Conservation (phyloP, 1,284 basidiomycete species). For the Rhodotorula sp. region DNA sequence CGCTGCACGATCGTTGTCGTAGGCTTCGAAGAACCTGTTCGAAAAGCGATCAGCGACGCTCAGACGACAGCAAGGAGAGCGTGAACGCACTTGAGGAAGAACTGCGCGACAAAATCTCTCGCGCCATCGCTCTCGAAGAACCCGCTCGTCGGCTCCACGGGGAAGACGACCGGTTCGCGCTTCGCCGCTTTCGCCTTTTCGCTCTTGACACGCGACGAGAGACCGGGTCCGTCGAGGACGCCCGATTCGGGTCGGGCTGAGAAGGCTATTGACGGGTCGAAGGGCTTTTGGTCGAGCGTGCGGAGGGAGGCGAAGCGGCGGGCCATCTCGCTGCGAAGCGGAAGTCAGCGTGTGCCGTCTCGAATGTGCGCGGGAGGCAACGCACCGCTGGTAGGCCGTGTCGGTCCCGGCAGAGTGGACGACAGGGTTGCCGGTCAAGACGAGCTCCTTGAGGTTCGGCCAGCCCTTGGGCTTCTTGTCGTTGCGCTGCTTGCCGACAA, state of each 20-base stretch:
- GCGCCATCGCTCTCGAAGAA: slow-evolving; percentile 65
- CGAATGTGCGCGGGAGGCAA: slow-evolving; percentile 41
- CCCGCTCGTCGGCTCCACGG: slow-evolving; percentile 66
- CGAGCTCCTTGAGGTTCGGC: slow-evolving; percentile 63
- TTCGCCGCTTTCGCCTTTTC: slow-evolving; percentile 31
- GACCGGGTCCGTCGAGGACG: slow-evolving; percentile 14
- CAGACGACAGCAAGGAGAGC: too few species aligned
- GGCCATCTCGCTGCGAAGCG: slow-evolving; percentile 61
- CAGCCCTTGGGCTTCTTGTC: slow-evolving; percentile 49
- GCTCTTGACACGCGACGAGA: slow-evolving; percentile 27
- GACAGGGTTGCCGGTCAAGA: slow-evolving; percentile 76
- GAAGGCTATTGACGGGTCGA: slow-evolving; percentile 50
- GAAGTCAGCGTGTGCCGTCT: slow-evolving; percentile 15
- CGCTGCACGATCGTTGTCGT: slow-evolving; percentile 70
- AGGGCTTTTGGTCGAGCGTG: slow-evolving; percentile 71
- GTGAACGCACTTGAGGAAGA: slow-evolving; percentile 67
- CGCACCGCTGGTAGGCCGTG: slow-evolving; percentile 66
- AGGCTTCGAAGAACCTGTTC: slow-evolving; percentile 74
- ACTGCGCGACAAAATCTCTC: slow-evolving; percentile 65
- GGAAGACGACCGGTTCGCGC: slow-evolving; percentile 58
- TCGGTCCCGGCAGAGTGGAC: slow-evolving; percentile 60
- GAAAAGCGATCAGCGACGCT: background rate
- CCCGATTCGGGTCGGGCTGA: slow-evolving; percentile 6
- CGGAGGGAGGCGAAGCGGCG: slow-evolving; percentile 68
- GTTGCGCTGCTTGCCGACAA: slow-evolving; percentile 29